Evolutionary conservation across 179 eudicot species (phyloP), one percentile per base, ranked within the genome.

Genomic region (Pouteria campechiana): DNA sequence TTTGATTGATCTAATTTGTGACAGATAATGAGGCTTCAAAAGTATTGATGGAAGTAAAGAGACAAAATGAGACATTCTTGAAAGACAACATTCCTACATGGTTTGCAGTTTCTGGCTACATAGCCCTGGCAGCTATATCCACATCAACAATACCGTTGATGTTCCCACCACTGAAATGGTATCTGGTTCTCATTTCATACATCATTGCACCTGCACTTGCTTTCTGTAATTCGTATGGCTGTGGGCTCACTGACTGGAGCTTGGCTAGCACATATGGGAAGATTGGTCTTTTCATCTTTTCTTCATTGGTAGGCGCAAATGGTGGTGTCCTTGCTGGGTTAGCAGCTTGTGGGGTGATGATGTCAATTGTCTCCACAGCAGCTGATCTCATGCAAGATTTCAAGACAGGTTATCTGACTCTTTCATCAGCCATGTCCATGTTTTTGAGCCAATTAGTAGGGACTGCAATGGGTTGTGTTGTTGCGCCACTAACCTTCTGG

Each of bases 351-450:
- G 95, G 95, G 16, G 94, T 86, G 1, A 90, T 90, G 98, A 90
- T 90, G 98, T 65, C 95, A 17, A 90, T 90, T 17, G 93, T 90
- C 23, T 60, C 98, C 13, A 90, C 98, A 1, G 98, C 98, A 6
- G 95, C 95, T 18, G 97, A 89, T 67, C 70, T 89, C 37, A 89
- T 89, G 97, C 97, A 89, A 64, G 97, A 89, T 55, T 89, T 89
- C 38, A 89, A 89, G 67, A 89, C 97, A 0, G 97, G 97, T 5
- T 89, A 85, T 48, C 86, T 89, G n/a, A 85, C 97, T 17, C 32
- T 71, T 20, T 85, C 97, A 12, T 89, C 97, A 3, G 89, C 97
- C 9, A 85, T 65, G 32, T 81, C 95, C 9, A 89, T 89, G 97
- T 85, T 89, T 36, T 79, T 85, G 34, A 89, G 95, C 69, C 97